Evolutionary conservation across 805 yeast species (phyloP), one percentile per base, ranked within the genome.

Genomic region (Danielia reshetovae): DNA sequence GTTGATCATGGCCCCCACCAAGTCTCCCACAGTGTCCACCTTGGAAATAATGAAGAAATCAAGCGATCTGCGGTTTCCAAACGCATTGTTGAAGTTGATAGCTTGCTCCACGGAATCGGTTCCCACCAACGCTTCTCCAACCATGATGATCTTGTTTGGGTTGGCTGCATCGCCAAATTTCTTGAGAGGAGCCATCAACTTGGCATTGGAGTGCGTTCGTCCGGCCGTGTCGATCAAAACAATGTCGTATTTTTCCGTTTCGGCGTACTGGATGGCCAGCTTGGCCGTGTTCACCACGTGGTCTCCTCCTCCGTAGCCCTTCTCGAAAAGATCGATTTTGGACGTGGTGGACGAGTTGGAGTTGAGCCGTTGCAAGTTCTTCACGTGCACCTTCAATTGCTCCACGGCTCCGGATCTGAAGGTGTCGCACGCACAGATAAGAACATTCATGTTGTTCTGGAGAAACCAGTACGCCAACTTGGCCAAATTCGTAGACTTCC

Each of bases 351-450:
- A 48, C 2, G 74, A 68, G 15, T 60, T 61, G 4, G 72, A 58
- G 21, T 86, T 80, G 27, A 89, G 67, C 42, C 78, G 78, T 34
- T 80, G 75, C 43, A 90, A 67, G 51, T 93, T 85, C 42, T 81
- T 80, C 2, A 90, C 97, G 62, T 90, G 98, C 2, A 89, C 96
- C 47, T 93, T 79, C 41, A 90, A 69, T 62, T 90, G 98, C 58
- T 90, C 97, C n/a, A 90, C 97, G 1, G 98, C 98, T 34, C 98
- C 98, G 1, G 96, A 86, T 60, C 98, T 75, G 65, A 90, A 90
- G 0, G 98, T 93, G 64, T 90, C 98, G 64, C 97, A 90, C 0
- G 98, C 98, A 15, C 95, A 94, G 49, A 90, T 84, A 34, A 90
- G 69, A 1, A 90, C 95, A 46, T 75, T 78, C 57, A 85, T 72